Conservation (phyloP, 345 rosid genomes). For the Brassica incana region DNA sequence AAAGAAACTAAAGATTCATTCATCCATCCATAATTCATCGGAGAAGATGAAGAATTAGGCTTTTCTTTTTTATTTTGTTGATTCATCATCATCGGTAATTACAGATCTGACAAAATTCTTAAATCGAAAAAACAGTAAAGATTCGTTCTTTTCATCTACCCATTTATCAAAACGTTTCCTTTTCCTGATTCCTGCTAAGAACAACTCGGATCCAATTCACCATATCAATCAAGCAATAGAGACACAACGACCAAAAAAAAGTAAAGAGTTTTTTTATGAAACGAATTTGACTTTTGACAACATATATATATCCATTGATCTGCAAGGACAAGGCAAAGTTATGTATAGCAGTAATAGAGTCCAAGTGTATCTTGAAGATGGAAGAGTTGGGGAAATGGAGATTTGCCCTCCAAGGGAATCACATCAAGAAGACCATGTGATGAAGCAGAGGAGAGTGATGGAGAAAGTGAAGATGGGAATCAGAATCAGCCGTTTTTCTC, state of each 20-base stretch:
- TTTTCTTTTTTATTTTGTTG: not conserved
- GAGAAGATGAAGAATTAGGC: conserved; percentile 31
- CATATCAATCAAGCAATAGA: not conserved
- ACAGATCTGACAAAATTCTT: conserved; percentile 36
- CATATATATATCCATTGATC: conserved; percentile 26
- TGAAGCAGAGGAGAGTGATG: conserved; percentile 47
- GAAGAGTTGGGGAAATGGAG: conserved; percentile 79
- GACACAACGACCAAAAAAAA: conserved; percentile 13
- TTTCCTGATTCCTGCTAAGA: not conserved
- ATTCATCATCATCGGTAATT: conserved; percentile 21
- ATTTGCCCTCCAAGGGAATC: conserved; percentile 56
- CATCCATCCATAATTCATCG: not conserved
- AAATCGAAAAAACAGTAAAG: conserved; percentile 12
- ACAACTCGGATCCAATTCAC: conserved; percentile 42
- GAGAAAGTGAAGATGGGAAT: conserved; percentile 72
- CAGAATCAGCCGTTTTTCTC: conserved; percentile 67
- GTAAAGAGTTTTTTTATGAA: conserved; percentile 11
- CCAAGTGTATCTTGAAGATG: conserved; percentile 62
- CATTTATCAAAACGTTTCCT: conserved; percentile 3
- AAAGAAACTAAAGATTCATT: too few species aligned
- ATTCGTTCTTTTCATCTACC: conserved; percentile 16
- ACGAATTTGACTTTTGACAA: conserved; percentile 35
- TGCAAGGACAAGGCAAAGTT: not conserved
- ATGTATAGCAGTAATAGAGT: conserved; percentile 75
- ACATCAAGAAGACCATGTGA: conserved; percentile 31